Evolutionary conservation across 768 basidiomycete genomes (phyloP).

Genomic region (Coprinopsis cinerea): DNA sequence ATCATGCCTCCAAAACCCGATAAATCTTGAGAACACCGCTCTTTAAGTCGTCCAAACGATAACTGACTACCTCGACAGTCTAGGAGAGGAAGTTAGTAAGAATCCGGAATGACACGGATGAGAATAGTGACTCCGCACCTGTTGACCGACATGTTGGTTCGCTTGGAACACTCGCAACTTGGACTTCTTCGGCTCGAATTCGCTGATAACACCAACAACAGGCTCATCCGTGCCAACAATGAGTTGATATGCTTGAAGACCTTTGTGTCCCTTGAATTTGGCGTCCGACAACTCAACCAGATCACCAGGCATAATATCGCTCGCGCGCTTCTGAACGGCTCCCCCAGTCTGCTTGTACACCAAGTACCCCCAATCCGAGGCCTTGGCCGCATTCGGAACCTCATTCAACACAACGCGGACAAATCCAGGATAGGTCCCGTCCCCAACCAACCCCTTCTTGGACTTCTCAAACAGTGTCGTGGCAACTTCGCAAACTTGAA

Average conservation of each 20-base stretch:
- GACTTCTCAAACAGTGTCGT: conserved; percentile 65
- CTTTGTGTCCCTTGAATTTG: conserved; percentile 73
- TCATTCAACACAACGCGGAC: conserved; percentile 58
- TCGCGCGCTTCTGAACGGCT: conserved; percentile 63
- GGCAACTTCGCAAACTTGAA: conserved; percentile 67
- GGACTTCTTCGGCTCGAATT: conserved; percentile 82
- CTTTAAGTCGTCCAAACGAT: conserved; percentile 85
- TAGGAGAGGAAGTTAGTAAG: conserved; percentile 13
- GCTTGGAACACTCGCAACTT: conserved; percentile 85
- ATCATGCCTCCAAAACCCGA: conserved; percentile 34
- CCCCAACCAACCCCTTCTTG: conserved; percentile 73
- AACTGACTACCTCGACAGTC: conserved; percentile 75
- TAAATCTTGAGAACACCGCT: conserved; percentile 48
- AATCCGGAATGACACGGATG: conserved; percentile 1
- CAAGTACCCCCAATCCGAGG: conserved; percentile 61
- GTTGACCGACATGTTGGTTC: conserved; percentile 78
- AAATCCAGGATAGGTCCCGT: conserved; percentile 81
- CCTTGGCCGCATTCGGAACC: conserved; percentile 52
- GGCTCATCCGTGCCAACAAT: conserved; percentile 45
- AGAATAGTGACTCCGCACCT: conserved; percentile 41
- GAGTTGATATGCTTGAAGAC: conserved; percentile 67
- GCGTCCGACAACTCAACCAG: conserved; percentile 71
- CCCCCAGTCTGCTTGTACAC: conserved; percentile 67
- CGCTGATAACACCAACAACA: conserved; percentile 69
- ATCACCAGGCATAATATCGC: conserved; percentile 86